These are phyloP conservation scores for Cyberlindnera saturnus DNA, from an alignment of 805 yeast genomes.

Conservation along the genomic window DNA sequence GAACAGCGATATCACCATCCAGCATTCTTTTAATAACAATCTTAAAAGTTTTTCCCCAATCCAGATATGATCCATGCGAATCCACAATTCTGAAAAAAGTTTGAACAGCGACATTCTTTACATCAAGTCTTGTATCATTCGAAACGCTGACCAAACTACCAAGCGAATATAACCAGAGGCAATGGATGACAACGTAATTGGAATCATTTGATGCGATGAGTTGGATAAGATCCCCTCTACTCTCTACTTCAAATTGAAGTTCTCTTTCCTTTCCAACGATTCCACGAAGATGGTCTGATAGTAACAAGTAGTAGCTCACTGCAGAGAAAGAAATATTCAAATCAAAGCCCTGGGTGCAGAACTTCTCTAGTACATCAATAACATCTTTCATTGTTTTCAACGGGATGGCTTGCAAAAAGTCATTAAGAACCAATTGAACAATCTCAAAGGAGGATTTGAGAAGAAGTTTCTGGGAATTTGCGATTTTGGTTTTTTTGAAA, in stretches of 20 bases:
- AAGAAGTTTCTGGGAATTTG: constrained; percentile 28
- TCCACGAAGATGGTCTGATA: constrained; percentile 65
- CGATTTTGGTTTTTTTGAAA: constrained; percentile 22
- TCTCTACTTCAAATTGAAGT: constrained; percentile 9
- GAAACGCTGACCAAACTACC: constrained; percentile 58
- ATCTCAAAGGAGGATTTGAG: constrained; percentile 73
- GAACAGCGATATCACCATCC: constrained; percentile 8
- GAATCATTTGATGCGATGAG: constrained; percentile 19
- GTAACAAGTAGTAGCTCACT: constrained; percentile 85
- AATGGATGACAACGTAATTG: constrained; percentile 27
- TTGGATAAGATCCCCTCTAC: constrained; percentile 21
- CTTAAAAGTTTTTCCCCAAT: constrained; percentile 65
- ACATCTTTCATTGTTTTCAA: constrained; percentile 53
- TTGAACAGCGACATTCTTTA: constrained; percentile 84
- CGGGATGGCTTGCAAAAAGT: constrained; percentile 72
- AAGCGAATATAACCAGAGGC: constrained; percentile 61
- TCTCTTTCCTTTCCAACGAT: constrained; percentile 4
- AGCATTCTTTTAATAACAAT: constrained; percentile 57
- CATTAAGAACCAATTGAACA: constrained; percentile 77
- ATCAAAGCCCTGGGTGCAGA: constrained; percentile 66
- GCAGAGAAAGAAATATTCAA: constrained; percentile 87
- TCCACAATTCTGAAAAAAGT: constrained; percentile 81
- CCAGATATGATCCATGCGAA: constrained; percentile 53
- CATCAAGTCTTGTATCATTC: constrained; percentile 64
- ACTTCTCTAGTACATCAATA: constrained; percentile 66